Base-by-base conservation (phyloP, 805 yeast genomes). In the Candida incommunis region DNA sequence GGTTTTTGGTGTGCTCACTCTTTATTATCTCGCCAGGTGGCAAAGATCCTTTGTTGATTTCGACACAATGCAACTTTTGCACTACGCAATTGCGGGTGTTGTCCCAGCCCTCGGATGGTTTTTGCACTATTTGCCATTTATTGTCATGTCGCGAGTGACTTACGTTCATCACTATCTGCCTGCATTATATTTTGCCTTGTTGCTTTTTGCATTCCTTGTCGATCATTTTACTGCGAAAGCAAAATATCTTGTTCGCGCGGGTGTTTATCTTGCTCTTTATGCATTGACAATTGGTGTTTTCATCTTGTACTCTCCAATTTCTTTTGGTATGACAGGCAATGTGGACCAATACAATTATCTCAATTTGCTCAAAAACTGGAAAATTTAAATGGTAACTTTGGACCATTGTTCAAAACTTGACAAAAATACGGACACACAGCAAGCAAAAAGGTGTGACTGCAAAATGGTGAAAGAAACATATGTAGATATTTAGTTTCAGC, bases 131-230 rank as follows among this genome's bases (percentile, higher is more conserved):
- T 59, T 83, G 56, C 97, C 98, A 26, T 90, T 90, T 65, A 75
- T 82, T 25, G 65, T 86, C 48, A 90, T 90, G 98, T 87, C 94
- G 11, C 82, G 98, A 69, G 96, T 92, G 46, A 87, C 95, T 2
- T 90, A 92, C 61, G 92, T 90, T 26, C 98, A 90, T 65, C 98
- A 90, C 63, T 90, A 90, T 64, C 75, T 87, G 53, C 98, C 98
- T 13, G 95, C 97, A 1, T 72, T 88, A 51, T 90, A 83, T 66
- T 90, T 90, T 68, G 97, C 97, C 43, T 80, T 87, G 69, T 67
- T 88, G 51, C 80, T 85, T 24, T 70, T 77, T 53, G 76, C 75
- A 46, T 82, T 76, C 62, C 65, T 74, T 51, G 64, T 80, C 41
- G 85, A 80, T 57, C 54, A 15, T 60, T 66, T 56, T 67, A 64